Base-by-base conservation (phyloP, 2,329 filamentous ascomycete genomes). In the Neoarthrinium moseri region DNA sequence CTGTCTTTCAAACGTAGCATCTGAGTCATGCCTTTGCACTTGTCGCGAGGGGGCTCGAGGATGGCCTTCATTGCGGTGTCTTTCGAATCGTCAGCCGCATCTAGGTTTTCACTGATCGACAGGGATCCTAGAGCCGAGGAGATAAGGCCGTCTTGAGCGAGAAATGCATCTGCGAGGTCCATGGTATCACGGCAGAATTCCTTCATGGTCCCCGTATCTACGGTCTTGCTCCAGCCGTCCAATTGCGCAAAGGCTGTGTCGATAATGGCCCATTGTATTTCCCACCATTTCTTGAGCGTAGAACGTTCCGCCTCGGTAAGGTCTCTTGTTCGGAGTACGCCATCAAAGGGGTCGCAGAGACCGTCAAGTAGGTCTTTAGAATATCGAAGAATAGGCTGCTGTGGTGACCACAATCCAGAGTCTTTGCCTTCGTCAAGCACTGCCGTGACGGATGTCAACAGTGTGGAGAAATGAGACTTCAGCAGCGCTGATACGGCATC, bases 121-220 rank as follows among this genome's bases (percentile, higher is more conserved):
- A 56, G 48, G 2, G 56, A 54, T 42, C 62, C 64, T 29, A 91
- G 65, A 11, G 88, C 87, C 36, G 85, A 87, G 2, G 89, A 82
- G 51, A 99, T 84, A 48, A 96, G 79, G 41, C 84, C 85, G 63
- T 95, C 94, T 56, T 96, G 85, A 32, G 89, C 84, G 60, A 97
- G 88, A 2, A 96, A 77, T 27, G 81, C 78, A 59, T 95, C 89
- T 1, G 92, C 91, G 60, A 96, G 88, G 57, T 97, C 90, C 81
- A 99, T 99, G 12, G 89, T 88, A 61, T 96, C 90, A 54, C 94
- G 85, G 61, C 91, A 96, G 59, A 97, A 96, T 47, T 96, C 85
- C 57, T 91, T 86, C 89, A 99, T 91, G 44, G 81, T 74, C 17
- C 74, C 68, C 61, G 90, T 94, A 41, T 92, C 85, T 48, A 89